Base-by-base conservation (phyloP, 1,284 basidiomycete genomes). In the Chalciporus sp. region DNA sequence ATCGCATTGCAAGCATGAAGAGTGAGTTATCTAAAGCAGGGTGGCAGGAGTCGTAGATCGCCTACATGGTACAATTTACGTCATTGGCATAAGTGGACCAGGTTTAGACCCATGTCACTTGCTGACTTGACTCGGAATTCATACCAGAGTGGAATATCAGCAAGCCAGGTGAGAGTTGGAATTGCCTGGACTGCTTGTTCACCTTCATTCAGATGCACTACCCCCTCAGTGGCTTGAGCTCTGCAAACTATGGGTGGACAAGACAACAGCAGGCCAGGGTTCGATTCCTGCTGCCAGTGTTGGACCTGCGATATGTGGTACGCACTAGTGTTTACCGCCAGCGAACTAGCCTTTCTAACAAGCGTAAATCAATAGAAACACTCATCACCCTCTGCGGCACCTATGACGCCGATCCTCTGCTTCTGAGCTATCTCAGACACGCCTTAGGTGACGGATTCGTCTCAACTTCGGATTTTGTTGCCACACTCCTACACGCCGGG, bases 41-140 rank as follows among this genome's bases (percentile, higher is more conserved):
- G 29, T 31, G 27, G 9, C 9, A 5, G 4, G 5, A 28, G 27
- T 28, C n/a, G n/a, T n/a, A n/a, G n/a, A n/a, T n/a, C n/a, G n/a
- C n/a, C n/a, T n/a, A n/a, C n/a, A n/a, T n/a, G 23, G 23, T 23
- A 23, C 23, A 23, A 23, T 9, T 29, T 35, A 37, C n/a, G 35
- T 97, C 39, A 82, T 90, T 58, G 86, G 91, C 4, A 92, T 90
- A 68, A 81, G 88, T 44, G n/a, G n/a, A n/a, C n/a, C n/a, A n/a
- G 83, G 73, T 69, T 17, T 23, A 8, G 39, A 40, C 7, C 28
- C 53, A 88, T 89, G 86, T 86, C 86, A 41, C 66, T 90, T 41
- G 76, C 76, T 47, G 85, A 82, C 53, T 71, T 90, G 42, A 87
- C 87, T 6, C 76, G 84, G 53, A 89, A 88, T 65, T 81, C 84